Evolutionary conservation across 2,329 filamentous ascomycete genomes (phyloP).

Genomic region (Pyricularia sp.): DNA sequence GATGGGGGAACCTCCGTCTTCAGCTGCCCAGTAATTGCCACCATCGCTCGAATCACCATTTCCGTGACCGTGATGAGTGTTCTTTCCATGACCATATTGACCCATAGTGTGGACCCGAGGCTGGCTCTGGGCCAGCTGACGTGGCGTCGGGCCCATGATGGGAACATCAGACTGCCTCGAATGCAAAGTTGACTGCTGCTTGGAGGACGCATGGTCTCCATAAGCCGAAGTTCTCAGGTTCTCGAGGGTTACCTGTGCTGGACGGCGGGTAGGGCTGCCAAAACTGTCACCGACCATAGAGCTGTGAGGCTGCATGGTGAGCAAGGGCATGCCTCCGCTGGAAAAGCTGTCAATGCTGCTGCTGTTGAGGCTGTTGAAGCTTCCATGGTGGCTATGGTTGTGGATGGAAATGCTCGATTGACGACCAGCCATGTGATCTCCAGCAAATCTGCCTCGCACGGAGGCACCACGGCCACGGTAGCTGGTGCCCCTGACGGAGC

Average conservation of each 20-base stretch:
- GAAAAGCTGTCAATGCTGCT: not conserved
- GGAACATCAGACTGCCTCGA: slow-evolving; percentile 2
- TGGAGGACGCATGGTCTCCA: not conserved
- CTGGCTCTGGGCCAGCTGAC: not conserved
- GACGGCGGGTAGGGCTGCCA: not conserved
- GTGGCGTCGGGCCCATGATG: not conserved
- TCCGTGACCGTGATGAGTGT: not conserved
- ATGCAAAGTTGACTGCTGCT: not conserved
- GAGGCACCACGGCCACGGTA: not conserved
- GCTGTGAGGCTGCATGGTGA: slow-evolving; percentile 2
- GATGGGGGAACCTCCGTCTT: slow-evolving; percentile 4
- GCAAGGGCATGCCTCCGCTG: not conserved
- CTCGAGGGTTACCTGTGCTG: not conserved
- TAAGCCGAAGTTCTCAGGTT: slow-evolving; percentile 1
- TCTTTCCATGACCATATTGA: not conserved
- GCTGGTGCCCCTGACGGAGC: not conserved
- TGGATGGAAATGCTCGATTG: not conserved
- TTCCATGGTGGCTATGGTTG: not conserved
- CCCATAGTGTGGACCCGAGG: not conserved
- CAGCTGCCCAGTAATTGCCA: not conserved
- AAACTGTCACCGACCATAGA: not conserved
- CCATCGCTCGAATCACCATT: not conserved
- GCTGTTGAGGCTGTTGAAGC: not conserved
- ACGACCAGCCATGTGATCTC: not conserved
- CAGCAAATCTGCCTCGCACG: not conserved